phyloP scores from a whole-genome alignment of 2,329 filamentous ascomycete species.

The Pseudogymnoascus sp. region DNA sequence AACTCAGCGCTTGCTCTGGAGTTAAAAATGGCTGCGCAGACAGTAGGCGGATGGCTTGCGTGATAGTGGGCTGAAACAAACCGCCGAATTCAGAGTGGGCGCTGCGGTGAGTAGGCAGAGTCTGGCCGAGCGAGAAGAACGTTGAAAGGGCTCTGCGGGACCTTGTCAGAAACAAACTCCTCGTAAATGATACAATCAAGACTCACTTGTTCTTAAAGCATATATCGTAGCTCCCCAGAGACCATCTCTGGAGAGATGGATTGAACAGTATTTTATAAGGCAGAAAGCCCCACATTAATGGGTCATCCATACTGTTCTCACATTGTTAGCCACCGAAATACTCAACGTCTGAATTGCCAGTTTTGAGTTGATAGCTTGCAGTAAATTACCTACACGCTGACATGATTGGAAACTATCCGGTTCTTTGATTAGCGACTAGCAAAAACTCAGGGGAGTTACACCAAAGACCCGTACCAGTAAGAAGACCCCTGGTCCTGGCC shows the following conservation, averaged over 20 bases:
- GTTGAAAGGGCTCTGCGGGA: constrained; percentile 50
- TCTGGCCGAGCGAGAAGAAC: constrained; percentile 86
- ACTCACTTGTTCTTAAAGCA: constrained; percentile 78
- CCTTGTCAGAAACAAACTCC: not conserved
- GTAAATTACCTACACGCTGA: constrained; percentile 71
- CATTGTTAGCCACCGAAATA: constrained; percentile 17
- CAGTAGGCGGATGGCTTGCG: constrained; percentile 75
- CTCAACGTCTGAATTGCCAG: not conserved
- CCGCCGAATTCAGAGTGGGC: constrained; percentile 71
- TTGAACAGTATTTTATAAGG: constrained; percentile 65
- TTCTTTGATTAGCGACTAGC: constrained; percentile 14
- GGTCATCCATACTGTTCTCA: constrained; percentile 71
- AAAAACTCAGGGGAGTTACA: not conserved
- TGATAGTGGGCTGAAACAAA: constrained; percentile 80
- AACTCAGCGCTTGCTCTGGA: constrained; percentile 11
- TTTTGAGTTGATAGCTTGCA: not conserved
- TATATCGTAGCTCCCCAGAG: constrained; percentile 86
- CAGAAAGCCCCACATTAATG: constrained; percentile 83
- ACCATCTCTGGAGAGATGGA: constrained; percentile 73
- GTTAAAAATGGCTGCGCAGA: constrained; percentile 46
- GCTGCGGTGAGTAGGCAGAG: constrained; percentile 76
- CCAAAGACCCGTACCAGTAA: constrained; percentile 58
- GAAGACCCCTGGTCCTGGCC: constrained; percentile 62
- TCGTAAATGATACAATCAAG: not conserved
- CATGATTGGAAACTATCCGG: constrained; percentile 69